Evolutionary conservation across 2,329 filamentous ascomycete genomes (phyloP), one percentile per base, ranked within the genome.

Genomic region (Fusarium proliferatum): DNA sequence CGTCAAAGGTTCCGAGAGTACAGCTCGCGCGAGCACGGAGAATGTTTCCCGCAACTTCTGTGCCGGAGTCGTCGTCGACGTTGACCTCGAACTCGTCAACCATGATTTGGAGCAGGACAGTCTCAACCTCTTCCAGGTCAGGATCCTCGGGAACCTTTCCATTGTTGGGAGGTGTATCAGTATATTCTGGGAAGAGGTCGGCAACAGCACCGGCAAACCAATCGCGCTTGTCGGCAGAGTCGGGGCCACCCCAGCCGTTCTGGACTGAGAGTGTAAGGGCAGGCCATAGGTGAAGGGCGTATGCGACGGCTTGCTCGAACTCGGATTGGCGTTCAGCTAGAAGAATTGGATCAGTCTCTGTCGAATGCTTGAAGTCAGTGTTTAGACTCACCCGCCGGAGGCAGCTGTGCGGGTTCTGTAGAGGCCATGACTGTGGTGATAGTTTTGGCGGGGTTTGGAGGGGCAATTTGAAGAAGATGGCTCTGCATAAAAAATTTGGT

Each of bases 31-130:
- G 87, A 72, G 96, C 84, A 59, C 87, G 86, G 81, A 97, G 84
- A 66, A 98, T 93, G 76, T 91, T 87, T 66, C 86, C 85, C 15
- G 95, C 95, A 11, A 97, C 89, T 63, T 92, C 89, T 60, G 88
- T 90, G 39, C 91, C 93, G 53, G 92, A 96, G 77, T 95, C 95
- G 82, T 99, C 96, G 79, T 98, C 96, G 34, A 98, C 90, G 64
- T 94, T 92, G 62, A 96, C 93, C 78, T 97, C 95, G 79, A 98
- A 99, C 83, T 99, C 96, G 84, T 98, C 96, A 71, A 93, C 89
- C 92, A 98, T 96, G 69, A 97, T 91, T 79, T 98, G 94, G 52
- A 97, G 86, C 53, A 98, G 86, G 58, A 97, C 91, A 45, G 92
- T 88, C 85, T 98, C 96, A 48, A 98, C 86, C 77, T 98, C 94